Percentiles rank a stretch among this genome's conserved stretches.
These are phyloP conservation scores for Trichopus zeylanicus DNA, from an alignment of 116 monocot species.

Conservation along the genomic window DNA sequence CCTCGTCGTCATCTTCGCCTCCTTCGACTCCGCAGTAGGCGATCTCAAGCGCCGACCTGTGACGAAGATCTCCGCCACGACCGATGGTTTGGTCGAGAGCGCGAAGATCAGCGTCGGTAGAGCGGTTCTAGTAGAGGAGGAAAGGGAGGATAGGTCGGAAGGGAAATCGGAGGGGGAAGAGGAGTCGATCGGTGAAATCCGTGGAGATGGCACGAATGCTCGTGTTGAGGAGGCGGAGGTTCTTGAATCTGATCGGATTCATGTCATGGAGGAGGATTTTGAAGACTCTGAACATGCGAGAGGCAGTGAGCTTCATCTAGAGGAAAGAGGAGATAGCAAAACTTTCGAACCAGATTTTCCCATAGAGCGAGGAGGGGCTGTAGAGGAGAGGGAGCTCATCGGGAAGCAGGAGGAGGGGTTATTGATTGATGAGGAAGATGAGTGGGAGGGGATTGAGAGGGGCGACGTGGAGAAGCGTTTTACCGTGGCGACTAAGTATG, in stretches of 20 bases:
- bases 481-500: constrained; percentile 17
- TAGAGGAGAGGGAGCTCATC: neutral
- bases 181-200: neutral
- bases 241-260: no score
- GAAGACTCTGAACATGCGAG: neutral
- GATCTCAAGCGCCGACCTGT: neutral
- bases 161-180: neutral
- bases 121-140: neutral
- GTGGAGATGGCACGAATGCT: neutral
- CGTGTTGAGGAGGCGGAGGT: neutral
- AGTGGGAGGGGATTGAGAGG: constrained; percentile 48
- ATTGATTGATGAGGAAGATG: constrained; percentile 24
- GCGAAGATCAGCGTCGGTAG: no score
- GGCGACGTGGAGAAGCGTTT: constrained; percentile 32
- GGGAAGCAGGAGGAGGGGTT: neutral
- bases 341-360: neutral
- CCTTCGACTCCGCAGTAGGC: neutral
- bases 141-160: neutral
- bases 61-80: neutral
- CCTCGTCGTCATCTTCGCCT: constrained; percentile 30
- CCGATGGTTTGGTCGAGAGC: neutral
- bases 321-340: neutral
- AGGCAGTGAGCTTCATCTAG: neutral
- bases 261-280: no score
- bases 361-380: neutral